Evolutionary conservation across 768 basidiomycete genomes (phyloP).

Genomic region (Panaeolus papilionaceus): DNA sequence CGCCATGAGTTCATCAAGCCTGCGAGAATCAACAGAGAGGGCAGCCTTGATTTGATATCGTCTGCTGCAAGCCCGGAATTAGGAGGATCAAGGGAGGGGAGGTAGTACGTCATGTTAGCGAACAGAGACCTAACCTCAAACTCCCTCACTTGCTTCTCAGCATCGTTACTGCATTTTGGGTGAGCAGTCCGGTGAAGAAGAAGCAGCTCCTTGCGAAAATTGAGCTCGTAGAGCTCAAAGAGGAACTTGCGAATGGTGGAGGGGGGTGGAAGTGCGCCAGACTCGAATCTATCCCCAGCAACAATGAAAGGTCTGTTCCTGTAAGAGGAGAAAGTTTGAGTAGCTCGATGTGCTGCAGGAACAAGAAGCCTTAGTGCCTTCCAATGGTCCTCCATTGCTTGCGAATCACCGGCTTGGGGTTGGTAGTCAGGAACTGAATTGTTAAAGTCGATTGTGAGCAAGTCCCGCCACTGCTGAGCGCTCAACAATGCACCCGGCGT

Average conservation of each 20-base stretch:
- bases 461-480: neutral
- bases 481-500: neutral
- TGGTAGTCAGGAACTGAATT: too few relatives aligned
- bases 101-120: neutral
- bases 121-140: neutral
- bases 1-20: slow-evolving; percentile 9
- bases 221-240: slow-evolving; percentile 16
- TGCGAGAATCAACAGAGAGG: neutral
- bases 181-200: neutral
- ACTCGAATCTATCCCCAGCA: neutral
- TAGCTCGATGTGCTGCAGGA: neutral
- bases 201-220: slow-evolving; percentile 14
- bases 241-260: neutral
- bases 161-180: neutral
- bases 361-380: neutral
- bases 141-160: neutral
- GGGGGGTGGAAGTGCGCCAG: neutral
- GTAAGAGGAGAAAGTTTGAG: neutral
- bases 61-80: slow-evolving; percentile 3
- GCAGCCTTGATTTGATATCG: neutral
- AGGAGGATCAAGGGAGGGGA: neutral
- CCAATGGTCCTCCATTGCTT: neutral
- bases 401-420: neutral
- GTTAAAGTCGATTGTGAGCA: too few relatives aligned
- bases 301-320: neutral